These are phyloP conservation scores for Fraxinus platypoda DNA, from an alignment of 305 asterid genomes.

Conservation along the genomic window DNA sequence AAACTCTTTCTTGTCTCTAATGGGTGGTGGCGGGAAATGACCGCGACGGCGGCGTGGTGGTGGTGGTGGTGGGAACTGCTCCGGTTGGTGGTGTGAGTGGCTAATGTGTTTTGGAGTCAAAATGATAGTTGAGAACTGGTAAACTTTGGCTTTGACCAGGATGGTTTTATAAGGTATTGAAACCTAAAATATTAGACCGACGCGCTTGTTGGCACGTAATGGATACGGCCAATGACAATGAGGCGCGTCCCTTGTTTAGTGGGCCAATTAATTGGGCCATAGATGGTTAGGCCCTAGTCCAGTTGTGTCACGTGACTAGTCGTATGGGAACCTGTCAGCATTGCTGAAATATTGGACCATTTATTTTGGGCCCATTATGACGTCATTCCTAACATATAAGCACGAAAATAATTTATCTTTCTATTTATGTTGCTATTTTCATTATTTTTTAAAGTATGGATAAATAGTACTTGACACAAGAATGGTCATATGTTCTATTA, in stretches of 20 bases:
- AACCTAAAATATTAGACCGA: background rate
- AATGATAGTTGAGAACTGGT: constrained; percentile 8
- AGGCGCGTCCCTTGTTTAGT: constrained; percentile 2
- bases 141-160: constrained; percentile 21
- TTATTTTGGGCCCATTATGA: constrained; percentile 27
- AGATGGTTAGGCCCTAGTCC: background rate
- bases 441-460: too few relatives aligned
- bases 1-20: background rate
- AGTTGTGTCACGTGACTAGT: constrained; percentile 30
- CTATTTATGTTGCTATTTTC: background rate
- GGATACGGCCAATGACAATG: background rate
- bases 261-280: constrained; percentile 12
- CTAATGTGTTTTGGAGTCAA: background rate
- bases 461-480: too few relatives aligned
- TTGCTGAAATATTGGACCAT: constrained; percentile 8
- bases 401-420: background rate
- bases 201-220: background rate
- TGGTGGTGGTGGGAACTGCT: background rate
- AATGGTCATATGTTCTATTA: background rate
- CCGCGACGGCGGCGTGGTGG: constrained; percentile 3
- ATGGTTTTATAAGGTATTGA: background rate
- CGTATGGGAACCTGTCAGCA: constrained; percentile 27
- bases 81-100: background rate
- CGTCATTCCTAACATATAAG: constrained; percentile 32
- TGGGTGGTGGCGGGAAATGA: constrained; percentile 1